These are phyloP conservation scores for Dendrobium chrysotoxum DNA, from an alignment of 106 monocot species.

Conservation along the genomic window DNA sequence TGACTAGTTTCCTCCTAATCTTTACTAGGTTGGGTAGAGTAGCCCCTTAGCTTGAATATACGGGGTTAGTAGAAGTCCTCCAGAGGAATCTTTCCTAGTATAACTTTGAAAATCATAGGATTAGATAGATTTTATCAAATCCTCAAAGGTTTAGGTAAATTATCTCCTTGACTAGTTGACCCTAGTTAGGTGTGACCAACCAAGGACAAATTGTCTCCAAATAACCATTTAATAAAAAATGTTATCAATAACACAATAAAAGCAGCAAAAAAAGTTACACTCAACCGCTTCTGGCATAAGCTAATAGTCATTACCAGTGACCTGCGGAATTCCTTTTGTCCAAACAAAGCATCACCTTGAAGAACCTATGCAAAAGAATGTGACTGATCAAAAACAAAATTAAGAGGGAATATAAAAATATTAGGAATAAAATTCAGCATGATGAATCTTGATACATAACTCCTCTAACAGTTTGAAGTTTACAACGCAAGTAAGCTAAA, in stretches of 20 bases:
- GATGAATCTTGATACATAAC: too few species aligned
- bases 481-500: background rate
- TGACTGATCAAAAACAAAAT: background rate
- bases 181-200: too few species aligned
- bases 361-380: slow-evolving; percentile 46
- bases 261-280: background rate
- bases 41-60: too few species aligned
- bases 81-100: too few species aligned
- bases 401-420: background rate
- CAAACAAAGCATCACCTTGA: slow-evolving; percentile 95
- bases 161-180: too few species aligned
- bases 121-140: too few species aligned
- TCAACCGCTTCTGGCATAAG: background rate
- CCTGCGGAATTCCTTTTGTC: slow-evolving; percentile 74
- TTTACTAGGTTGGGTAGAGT: too few species aligned
- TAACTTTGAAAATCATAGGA: too few species aligned
- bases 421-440: too few species aligned
- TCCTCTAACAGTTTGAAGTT: background rate
- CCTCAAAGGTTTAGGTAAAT: too few species aligned
- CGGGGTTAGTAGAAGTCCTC: too few species aligned
- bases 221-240: background rate
- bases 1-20: too few species aligned
- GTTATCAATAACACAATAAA: background rate
- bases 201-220: background rate
- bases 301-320: slow-evolving; percentile 56